Base-by-base conservation (phyloP, 2,329 filamentous ascomycete genomes). In the Penicillium sp. region DNA sequence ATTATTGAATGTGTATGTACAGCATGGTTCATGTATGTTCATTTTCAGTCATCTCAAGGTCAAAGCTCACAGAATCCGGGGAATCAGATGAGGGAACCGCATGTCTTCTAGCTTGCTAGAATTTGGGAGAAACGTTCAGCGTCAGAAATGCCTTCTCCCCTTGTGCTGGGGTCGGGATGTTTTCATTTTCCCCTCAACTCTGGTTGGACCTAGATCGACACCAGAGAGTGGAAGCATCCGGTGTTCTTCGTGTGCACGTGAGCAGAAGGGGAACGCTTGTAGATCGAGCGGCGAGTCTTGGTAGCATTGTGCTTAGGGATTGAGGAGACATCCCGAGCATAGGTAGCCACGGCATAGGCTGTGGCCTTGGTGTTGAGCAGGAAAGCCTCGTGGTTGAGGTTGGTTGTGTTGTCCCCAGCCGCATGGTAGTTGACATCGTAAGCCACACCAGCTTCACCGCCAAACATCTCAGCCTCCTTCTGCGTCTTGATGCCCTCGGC, bases 401-500 rank as follows among this genome's bases (percentile, higher is more conserved):
- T 83, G 45, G 66, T 71, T 33, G 78, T 63, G 45, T 74, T 75
- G 54, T 83, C 79, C 6, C 73, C 73, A 3, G 68, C 68, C 34
- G 68, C 65, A 57, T 83, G 80, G 63, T 83, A 83, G 63, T 81
- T 80, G 13, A 66, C 62, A 56, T 83, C 79, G 55, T 76, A 80
- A 32, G 72, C 66, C n/a, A 73, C 67, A 36, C 76, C 85, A 1
- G 81, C 83, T 51, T 75, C 72, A 34, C 87, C 87, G n/a, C 87
- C 86, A 64, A 89, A 91, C 68, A 81, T 69, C 36, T 70, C 72
- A 2, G 69, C 78, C 63, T 90, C 84, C 32, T 81, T 76, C 43
- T 76, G 69, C 0, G 85, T 88, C 79, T 90, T 90, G 69, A 87
- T 66, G 9, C 79, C 84, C 67, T 90, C 86, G 1, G 87, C 87